A percentile compares a stretch with the other conserved stretches of the same genome.
Conservation (phyloP, 2,329 filamentous ascomycete genomes). For the Epichloe festucae region DNA sequence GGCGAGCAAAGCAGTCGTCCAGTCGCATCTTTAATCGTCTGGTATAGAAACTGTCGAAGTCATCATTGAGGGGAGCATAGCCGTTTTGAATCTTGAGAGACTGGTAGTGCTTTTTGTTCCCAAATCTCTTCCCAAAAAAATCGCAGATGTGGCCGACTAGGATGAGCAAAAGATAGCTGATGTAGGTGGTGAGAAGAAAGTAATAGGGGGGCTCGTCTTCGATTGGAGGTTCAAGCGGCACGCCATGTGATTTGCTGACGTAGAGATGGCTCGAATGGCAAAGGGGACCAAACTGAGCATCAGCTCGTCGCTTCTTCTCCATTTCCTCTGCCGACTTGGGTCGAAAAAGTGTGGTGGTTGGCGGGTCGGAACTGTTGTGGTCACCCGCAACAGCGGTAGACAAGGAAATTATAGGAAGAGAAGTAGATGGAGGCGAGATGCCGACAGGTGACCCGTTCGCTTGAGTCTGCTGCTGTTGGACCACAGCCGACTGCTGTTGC, state of each 20-base stretch:
- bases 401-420: slow-evolving; percentile 80
- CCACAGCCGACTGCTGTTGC: slow-evolving; percentile 4
- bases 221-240: slow-evolving; percentile 66
- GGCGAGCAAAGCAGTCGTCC: slow-evolving; percentile 91
- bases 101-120: slow-evolving; percentile 66
- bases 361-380: slow-evolving; percentile 54
- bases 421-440: slow-evolving; percentile 59
- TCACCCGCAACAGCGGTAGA: slow-evolving; percentile 74
- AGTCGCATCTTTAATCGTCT: slow-evolving; percentile 85
- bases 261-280: slow-evolving; percentile 72
- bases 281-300: slow-evolving; percentile 86
- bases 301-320: slow-evolving; percentile 58
- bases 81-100: slow-evolving; percentile 74
- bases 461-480: slow-evolving; percentile 7
- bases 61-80: slow-evolving; percentile 84
- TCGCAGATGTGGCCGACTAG: slow-evolving; percentile 90
- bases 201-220: slow-evolving; percentile 98
- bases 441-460: slow-evolving; percentile 40
- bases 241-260: slow-evolving; percentile 74
- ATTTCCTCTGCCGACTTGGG: slow-evolving; percentile 77
- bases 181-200: slow-evolving; percentile 93
- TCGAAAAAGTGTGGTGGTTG: slow-evolving; percentile 70
- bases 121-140: slow-evolving; percentile 98
- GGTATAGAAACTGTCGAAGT: slow-evolving; percentile 98
- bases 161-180: slow-evolving; percentile 94